Percentiles rank a stretch among this genome's conserved stretches.
phyloP scores from a whole-genome alignment of 306 rosid genomes.

The Leucaena leucocephala region DNA sequence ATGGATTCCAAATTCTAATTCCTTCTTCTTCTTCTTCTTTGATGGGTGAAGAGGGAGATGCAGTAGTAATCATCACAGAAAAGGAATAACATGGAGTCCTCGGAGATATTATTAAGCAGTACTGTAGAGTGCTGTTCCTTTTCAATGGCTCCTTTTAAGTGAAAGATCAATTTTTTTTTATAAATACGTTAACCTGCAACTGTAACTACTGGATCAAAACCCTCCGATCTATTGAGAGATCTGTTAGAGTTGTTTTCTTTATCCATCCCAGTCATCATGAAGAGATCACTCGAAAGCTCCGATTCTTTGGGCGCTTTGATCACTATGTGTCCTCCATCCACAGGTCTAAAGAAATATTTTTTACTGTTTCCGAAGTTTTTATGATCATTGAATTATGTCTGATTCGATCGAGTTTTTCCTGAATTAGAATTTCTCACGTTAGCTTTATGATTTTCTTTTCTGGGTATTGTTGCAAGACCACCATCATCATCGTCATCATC shows the following conservation, averaged over 20 bases:
- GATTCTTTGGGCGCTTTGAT: slow-evolving; percentile 68
- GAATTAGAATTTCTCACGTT: slow-evolving; percentile 24
- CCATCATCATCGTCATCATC: not conserved
- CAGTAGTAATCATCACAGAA: slow-evolving; percentile 22
- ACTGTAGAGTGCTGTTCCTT: slow-evolving; percentile 43
- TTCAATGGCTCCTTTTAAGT: slow-evolving; percentile 49
- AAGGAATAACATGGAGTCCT: slow-evolving; percentile 40
- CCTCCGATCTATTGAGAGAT: slow-evolving; percentile 42
- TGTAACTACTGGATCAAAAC: slow-evolving; percentile 11
- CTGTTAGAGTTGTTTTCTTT: slow-evolving; percentile 17
- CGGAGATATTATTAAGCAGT: slow-evolving; percentile 27
- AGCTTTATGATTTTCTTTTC: not conserved
- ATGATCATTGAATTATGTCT: not conserved
- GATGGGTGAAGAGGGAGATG: slow-evolving; percentile 60
- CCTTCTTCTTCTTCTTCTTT: not conserved
- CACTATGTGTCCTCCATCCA: slow-evolving; percentile 55
- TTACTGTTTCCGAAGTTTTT: not conserved
- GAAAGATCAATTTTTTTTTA: not conserved
- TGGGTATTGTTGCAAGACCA: not conserved
- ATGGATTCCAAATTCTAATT: not conserved
- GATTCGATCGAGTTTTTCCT: not conserved
- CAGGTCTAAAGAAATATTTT: slow-evolving; percentile 40
- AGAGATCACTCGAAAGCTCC: slow-evolving; percentile 62
- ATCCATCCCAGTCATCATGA: slow-evolving; percentile 43
- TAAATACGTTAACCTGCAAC: slow-evolving; percentile 17